Evolutionary conservation across 441 rosid species (phyloP), one percentile per base, ranked within the genome.

Genomic region (Rhodomyrtus psidioides): DNA sequence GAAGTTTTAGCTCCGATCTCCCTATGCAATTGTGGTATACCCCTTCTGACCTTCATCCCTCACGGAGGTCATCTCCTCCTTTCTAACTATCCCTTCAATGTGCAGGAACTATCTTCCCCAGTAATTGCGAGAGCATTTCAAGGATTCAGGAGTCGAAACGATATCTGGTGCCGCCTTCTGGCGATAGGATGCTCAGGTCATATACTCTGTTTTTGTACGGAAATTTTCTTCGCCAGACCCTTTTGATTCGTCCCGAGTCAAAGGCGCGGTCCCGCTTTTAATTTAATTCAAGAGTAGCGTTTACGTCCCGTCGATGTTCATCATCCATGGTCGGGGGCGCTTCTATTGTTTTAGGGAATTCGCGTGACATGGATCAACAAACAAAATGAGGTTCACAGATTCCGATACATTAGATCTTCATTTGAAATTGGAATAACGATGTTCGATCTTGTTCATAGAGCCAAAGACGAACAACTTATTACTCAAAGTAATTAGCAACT

Each of bases 21-120:
- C 49, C 49, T 1, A 12, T 1, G 79, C n/a, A 70, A 70, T 0
- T 5, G 0, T 1, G 49, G 21, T 0, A 1, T 0, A 1, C 16
- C 76, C 26, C 16, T 10, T 0, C 34, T 65, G 4, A 34, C 46
- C 49, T 34, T 21, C 26, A 65, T 34, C 76, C 76, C 23, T 34
- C 26, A 5, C 26, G 6, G 3, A 62, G 10, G 44, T 9, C 44
- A 30, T 62, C 75, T 62, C 30, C 46, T 9, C 79, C 79, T 39
- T 21, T 10, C 79, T 21, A 4, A 21, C 0, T 10, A 70, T 70
- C 79, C 79, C 49, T 9, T 42, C 79, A 10, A 12, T 70, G 21
- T 21, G 79, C 16, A 21, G 49, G 15, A 65, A 70, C 21, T 39
- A 5, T 39, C n/a, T 39, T 39, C 15, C 6, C 2, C 15, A 6